These are phyloP conservation scores for Pythium apleroticum DNA, from an alignment of 352 stramenopile species.

Conservation along the genomic window DNA sequence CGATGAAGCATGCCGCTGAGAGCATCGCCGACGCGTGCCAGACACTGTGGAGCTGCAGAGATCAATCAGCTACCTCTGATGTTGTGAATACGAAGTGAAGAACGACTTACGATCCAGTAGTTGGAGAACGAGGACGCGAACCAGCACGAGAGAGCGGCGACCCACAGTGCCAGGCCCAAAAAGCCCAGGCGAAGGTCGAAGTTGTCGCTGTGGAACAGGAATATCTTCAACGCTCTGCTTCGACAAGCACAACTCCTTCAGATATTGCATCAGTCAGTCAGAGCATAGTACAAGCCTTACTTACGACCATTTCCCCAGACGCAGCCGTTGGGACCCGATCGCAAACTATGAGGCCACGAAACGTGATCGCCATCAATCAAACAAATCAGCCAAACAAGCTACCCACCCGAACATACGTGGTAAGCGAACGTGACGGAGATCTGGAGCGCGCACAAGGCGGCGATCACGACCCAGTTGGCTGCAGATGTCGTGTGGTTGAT, in stretches of 20 bases:
- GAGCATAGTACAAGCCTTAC: background rate
- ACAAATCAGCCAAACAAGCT: background rate
- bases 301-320: constrained; percentile 24
- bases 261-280: background rate
- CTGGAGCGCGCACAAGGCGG: constrained; percentile 28
- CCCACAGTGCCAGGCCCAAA: constrained; percentile 31
- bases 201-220: constrained; percentile 39
- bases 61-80: background rate
- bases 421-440: constrained; percentile 36
- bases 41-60: constrained; percentile 33
- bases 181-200: constrained; percentile 35
- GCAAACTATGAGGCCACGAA: constrained; percentile 25
- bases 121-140: constrained; percentile 32
- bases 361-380: background rate
- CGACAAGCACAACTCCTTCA: background rate
- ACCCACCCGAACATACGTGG: constrained; percentile 24
- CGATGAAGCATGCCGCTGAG: constrained; percentile 33
- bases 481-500: constrained; percentile 35
- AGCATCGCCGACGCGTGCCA: constrained; percentile 40
- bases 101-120: constrained; percentile 37
- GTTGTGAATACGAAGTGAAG: background rate
- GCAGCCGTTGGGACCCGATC: constrained; percentile 30
- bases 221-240: constrained; percentile 28
- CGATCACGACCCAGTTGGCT: constrained; percentile 39
- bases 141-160: constrained; percentile 34